Conservation (phyloP, 2,329 filamentous ascomycete species). For the Fusarium cicatricum region DNA sequence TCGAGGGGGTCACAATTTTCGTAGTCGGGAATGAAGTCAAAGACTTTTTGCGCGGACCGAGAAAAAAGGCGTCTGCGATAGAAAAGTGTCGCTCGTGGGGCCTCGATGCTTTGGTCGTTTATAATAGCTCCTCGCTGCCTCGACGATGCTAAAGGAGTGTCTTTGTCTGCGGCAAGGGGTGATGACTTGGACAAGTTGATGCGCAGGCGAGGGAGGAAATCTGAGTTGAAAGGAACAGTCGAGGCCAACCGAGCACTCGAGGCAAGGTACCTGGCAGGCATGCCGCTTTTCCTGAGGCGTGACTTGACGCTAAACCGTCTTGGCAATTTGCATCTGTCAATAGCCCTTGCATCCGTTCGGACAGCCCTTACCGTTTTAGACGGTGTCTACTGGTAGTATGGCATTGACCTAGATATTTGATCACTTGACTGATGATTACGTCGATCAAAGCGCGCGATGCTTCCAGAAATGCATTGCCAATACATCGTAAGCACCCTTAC, state of each 20-base stretch:
- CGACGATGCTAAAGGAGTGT: slow-evolving; percentile 17
- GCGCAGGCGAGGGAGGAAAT: slow-evolving; percentile 30
- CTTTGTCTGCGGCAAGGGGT: slow-evolving; percentile 22
- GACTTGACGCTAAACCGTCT: slow-evolving; percentile 30
- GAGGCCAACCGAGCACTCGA: slow-evolving; percentile 33
- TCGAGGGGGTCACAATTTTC: slow-evolving; percentile 36
- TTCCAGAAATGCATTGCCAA: no score
- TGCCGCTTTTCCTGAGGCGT: slow-evolving; percentile 34
- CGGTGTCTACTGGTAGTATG: no score
- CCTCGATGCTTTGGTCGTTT: slow-evolving; percentile 20
- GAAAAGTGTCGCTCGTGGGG: slow-evolving; percentile 30
- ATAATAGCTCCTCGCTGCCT: slow-evolving; percentile 16
- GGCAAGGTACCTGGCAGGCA: slow-evolving; percentile 26
- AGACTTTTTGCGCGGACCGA: slow-evolving; percentile 32
- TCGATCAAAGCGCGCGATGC: neutral
- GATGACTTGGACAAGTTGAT: slow-evolving; percentile 28
- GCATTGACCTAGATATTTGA: neutral
- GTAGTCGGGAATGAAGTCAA: slow-evolving; percentile 13
- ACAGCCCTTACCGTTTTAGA: neutral
- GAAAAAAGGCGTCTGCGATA: slow-evolving; percentile 11
- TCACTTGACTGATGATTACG: slow-evolving; percentile 8
- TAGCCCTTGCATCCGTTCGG: slow-evolving; percentile 22
- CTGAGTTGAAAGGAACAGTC: slow-evolving; percentile 33
- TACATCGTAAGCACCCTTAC: neutral
- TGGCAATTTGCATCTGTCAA: slow-evolving; percentile 15